A percentile compares a stretch with the other conserved stretches of the same genome.
phyloP scores from a whole-genome alignment of 2,329 filamentous ascomycete species.

The Clonostachys byssicola region DNA sequence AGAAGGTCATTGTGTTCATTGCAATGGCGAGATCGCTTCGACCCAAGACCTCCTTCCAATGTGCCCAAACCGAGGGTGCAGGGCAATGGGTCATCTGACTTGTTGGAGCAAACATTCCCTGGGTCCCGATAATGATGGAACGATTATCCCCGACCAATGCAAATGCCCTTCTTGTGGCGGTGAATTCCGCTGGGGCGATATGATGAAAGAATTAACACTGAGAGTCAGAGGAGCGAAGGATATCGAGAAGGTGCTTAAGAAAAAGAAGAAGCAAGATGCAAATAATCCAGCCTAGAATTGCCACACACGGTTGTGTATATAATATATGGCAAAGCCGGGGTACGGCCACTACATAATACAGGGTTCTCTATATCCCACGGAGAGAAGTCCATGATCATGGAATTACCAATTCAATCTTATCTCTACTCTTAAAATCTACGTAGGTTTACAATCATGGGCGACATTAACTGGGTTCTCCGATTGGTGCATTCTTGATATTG shows the following conservation, averaged over 20 bases:
- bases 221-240: constrained; percentile 68
- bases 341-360: too few species aligned
- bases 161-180: constrained; percentile 66
- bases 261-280: constrained; percentile 17
- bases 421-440: too few species aligned
- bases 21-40: constrained; percentile 36
- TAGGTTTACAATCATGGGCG: too few species aligned
- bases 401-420: too few species aligned
- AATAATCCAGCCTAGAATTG: too few species aligned
- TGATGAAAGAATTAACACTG: constrained; percentile 80
- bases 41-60: constrained; percentile 50
- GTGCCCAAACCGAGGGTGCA: constrained; percentile 48
- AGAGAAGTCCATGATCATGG: too few species aligned
- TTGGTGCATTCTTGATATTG: too few species aligned
- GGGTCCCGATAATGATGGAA: constrained; percentile 19
- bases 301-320: too few species aligned
- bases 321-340: too few species aligned
- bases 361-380: too few species aligned
- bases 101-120: constrained; percentile 50
- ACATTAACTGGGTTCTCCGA: too few species aligned
- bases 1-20: constrained; percentile 51
- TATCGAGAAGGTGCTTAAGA: constrained; percentile 63
- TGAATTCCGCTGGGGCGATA: constrained; percentile 64
- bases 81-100: constrained; percentile 53
- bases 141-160: constrained; percentile 64